Percentiles rank a stretch among this genome's conserved stretches.
Conservation (phyloP, 805 yeast genomes). For the Diddensiella santjacobensis region DNA sequence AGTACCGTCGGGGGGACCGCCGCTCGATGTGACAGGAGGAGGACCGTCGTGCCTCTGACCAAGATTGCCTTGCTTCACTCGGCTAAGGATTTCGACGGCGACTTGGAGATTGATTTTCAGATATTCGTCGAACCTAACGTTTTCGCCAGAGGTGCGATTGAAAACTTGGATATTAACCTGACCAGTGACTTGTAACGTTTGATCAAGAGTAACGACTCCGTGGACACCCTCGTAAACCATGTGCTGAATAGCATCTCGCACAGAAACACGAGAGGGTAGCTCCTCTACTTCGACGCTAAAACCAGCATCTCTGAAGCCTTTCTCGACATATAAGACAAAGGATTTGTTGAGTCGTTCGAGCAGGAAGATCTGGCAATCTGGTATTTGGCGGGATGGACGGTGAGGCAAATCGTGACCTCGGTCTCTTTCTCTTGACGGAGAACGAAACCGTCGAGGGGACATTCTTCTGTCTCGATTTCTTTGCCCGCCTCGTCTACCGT, state of each 20-base stretch:
- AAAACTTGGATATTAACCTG: conserved; percentile 69
- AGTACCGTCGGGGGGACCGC: conserved; percentile 5
- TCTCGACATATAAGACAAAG: conserved; percentile 42
- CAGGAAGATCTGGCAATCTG: conserved; percentile 48
- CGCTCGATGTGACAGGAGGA: neutral
- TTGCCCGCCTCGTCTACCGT: conserved; percentile 15
- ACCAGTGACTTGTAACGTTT: conserved; percentile 36
- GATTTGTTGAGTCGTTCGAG: conserved; percentile 44
- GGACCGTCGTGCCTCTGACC: neutral
- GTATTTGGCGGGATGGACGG: conserved; percentile 25
- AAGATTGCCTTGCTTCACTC: conserved; percentile 21
- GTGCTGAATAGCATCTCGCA: conserved; percentile 55
- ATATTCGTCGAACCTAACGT: conserved; percentile 69
- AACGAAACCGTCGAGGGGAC: conserved; percentile 5
- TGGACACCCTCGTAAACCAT: conserved; percentile 77
- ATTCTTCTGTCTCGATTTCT: conserved; percentile 12
- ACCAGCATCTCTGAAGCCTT: conserved; percentile 39
- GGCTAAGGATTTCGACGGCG: conserved; percentile 55
- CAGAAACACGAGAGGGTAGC: conserved; percentile 41
- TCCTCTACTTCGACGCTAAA: conserved; percentile 42
- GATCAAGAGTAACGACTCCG: conserved; percentile 65
- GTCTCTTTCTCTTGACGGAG: neutral
- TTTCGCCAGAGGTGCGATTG: conserved; percentile 62
- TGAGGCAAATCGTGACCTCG: neutral
- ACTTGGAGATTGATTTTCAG: conserved; percentile 61